A percentile compares a stretch with the other conserved stretches of the same genome.
Conservation (phyloP, 1,139 yeast genomes). For the Lodderomyces pseudojiufengensis region DNA sequence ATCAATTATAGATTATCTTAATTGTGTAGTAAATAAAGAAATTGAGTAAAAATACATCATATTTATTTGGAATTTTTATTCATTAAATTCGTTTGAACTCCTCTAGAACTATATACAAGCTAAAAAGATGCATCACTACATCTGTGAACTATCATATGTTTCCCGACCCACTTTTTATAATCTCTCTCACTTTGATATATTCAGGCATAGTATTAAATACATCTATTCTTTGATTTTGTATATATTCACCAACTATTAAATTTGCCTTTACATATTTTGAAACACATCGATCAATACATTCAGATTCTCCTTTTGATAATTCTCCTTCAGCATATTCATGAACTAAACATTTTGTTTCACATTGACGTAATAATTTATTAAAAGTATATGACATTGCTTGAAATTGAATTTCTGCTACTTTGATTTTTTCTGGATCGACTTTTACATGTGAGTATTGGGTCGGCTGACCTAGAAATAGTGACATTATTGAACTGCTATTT, state of each 20-base stretch:
- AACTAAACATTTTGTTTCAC: slow-evolving; percentile 70
- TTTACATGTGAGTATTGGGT: slow-evolving; percentile 41
- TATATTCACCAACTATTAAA: slow-evolving; percentile 50
- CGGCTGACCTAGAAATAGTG: slow-evolving; percentile 51
- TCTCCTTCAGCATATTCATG: slow-evolving; percentile 77
- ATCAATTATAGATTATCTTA: slow-evolving; percentile 62
- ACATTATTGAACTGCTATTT: too few species aligned
- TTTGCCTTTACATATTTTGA: slow-evolving; percentile 68
- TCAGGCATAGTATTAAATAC: slow-evolving; percentile 39
- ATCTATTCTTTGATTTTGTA: slow-evolving; percentile 30
- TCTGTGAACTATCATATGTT: background rate
- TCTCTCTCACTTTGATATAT: slow-evolving; percentile 26
- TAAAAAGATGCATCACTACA: background rate
- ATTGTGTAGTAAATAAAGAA: too few species aligned
- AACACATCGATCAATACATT: slow-evolving; percentile 77
- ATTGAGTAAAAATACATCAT: too few species aligned
- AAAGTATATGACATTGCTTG: slow-evolving; percentile 69
- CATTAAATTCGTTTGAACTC: too few species aligned
- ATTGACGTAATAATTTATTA: slow-evolving; percentile 52
- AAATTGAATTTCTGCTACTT: slow-evolving; percentile 71
- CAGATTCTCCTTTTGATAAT: slow-evolving; percentile 69
- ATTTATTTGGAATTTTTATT: too few species aligned
- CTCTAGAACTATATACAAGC: background rate
- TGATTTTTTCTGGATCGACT: slow-evolving; percentile 64
- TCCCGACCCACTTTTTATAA: slow-evolving; percentile 2